Conservation (phyloP, 192 early-diverging fungal genomes). For the Chytriomyces hyalinus region DNA sequence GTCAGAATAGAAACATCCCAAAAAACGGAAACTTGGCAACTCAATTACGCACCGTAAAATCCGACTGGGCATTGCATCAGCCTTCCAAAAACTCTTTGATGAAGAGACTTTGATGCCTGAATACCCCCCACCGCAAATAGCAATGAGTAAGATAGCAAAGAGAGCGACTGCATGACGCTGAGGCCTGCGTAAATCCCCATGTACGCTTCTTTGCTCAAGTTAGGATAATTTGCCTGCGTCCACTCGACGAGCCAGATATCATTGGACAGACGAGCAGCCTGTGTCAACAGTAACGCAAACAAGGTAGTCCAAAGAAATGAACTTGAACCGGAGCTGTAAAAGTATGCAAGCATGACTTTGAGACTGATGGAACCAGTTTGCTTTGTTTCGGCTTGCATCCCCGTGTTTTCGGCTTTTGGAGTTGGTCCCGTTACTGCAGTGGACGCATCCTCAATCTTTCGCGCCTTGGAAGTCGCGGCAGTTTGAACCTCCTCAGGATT, state of each 20-base stretch:
- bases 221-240: slow-evolving; percentile 32
- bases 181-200: slow-evolving; percentile 68
- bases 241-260: slow-evolving; percentile 48
- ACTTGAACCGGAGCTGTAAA: slow-evolving; percentile 15
- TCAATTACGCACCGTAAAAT: slow-evolving; percentile 50
- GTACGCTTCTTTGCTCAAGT: slow-evolving; percentile 44
- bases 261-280: slow-evolving; percentile 54
- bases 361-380: slow-evolving; percentile 72
- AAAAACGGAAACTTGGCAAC: slow-evolving; percentile 69
- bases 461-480: background rate
- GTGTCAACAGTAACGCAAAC: slow-evolving; percentile 41
- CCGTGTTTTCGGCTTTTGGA: slow-evolving; percentile 50
- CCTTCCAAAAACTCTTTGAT: slow-evolving; percentile 65
- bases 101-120: slow-evolving; percentile 65
- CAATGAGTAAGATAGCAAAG: slow-evolving; percentile 49
- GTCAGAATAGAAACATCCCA: slow-evolving; percentile 63
- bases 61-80: slow-evolving; percentile 72
- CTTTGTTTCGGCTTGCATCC: slow-evolving; percentile 82
- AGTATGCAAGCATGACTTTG: slow-evolving; percentile 32
- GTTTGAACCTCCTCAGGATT: slow-evolving; percentile 24
- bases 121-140: slow-evolving; percentile 53
- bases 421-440: slow-evolving; percentile 37
- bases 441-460: background rate
- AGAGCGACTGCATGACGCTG: slow-evolving; percentile 63
- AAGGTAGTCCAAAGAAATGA: slow-evolving; percentile 2